Evolutionary conservation across 768 basidiomycete genomes (phyloP), one percentile per base, ranked within the genome.

Genomic region (Hebeloma cylindrosporum): DNA sequence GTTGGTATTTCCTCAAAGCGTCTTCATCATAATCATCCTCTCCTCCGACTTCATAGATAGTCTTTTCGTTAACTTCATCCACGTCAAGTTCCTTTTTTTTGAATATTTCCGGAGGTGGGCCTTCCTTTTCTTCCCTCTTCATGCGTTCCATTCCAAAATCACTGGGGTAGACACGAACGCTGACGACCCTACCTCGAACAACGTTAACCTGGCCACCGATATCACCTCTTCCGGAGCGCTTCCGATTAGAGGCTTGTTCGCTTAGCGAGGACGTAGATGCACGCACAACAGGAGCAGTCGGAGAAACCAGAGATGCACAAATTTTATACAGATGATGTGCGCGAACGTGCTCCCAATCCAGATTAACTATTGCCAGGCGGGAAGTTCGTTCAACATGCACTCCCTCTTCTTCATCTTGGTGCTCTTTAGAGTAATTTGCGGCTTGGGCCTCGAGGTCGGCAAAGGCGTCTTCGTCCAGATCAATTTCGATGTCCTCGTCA

Each of bases 311-410:
- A 2, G 94, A 97, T 13, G 89, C 81, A 66, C 90, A 91, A 26
- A 97, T 89, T 66, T 89, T 92, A 78, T 83, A 96, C 9, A 99
- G 71, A 61, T 98, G 93, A 14, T 70, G 69, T 0, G 95, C 92
- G 43, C 87, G 85, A 39, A 98, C 82, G 65, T 97, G 80, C 63
- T 98, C 96, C 96, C 96, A 99, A 67, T 99, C 96, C 40, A 98
- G 78, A 62, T 98, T 97, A 52, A 98, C 95, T 33, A 87, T 78
- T 0, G 95, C 96, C 5, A 99, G 61, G 17, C 95, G 77, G 43
- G 69, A 74, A 2, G 92, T 93, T 7, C 71, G 63, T 7, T 68
- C 73, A 2, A 70, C 68, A 8, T 53, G 62, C 3, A 43, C 40
- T 32, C 39, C 49, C 5, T 59, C 58, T 5, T 65, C 69, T 4